Evolutionary conservation across 768 basidiomycete genomes (phyloP).

Genomic region (Hortiboletus campestris): DNA sequence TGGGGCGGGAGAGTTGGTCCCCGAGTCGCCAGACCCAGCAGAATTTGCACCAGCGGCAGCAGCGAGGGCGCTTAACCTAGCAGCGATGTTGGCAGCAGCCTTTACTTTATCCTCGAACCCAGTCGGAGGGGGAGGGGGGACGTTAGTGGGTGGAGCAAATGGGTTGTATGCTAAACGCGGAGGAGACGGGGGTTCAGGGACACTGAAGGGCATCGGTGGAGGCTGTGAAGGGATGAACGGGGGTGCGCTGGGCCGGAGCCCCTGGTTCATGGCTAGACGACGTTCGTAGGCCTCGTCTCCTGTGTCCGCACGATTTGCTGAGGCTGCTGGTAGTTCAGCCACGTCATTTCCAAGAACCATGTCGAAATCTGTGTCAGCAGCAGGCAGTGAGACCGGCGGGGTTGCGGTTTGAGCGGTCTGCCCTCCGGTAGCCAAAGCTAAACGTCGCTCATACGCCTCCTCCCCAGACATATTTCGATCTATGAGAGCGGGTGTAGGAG

Average conservation of each 20-base stretch:
- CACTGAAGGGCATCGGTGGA: constrained; percentile 21
- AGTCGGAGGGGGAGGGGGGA: constrained; percentile 60
- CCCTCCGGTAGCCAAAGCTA: constrained; percentile 57
- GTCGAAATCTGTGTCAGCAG: constrained; percentile 21
- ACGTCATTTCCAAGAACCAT: constrained; percentile 1
- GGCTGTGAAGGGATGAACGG: constrained; percentile 27
- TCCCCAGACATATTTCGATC: constrained; percentile 64
- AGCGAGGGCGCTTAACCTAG: constrained; percentile 61
- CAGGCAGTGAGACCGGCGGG: constrained; percentile 25
- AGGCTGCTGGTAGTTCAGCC: background rate
- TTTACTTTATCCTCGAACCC: constrained; percentile 67
- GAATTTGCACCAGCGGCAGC: constrained; percentile 25
- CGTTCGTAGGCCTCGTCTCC: constrained; percentile 72
- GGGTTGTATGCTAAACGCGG: constrained; percentile 66
- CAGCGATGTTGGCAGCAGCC: constrained; percentile 81
- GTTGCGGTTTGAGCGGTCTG: constrained; percentile 16
- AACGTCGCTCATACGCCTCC: constrained; percentile 72
- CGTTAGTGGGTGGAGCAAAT: constrained; percentile 60
- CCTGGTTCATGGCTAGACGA: constrained; percentile 55
- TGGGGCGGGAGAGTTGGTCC: constrained; percentile 24
- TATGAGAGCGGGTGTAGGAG: constrained; percentile 37
- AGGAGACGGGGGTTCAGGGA: constrained; percentile 38
- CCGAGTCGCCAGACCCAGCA: constrained; percentile 25
- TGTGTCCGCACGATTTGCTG: constrained; percentile 36
- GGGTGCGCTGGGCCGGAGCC: constrained; percentile 30